Evolutionary conservation across 257 asterid genomes (phyloP), one percentile per base, ranked within the genome.

Genomic region (Scutellaria baicalensis): DNA sequence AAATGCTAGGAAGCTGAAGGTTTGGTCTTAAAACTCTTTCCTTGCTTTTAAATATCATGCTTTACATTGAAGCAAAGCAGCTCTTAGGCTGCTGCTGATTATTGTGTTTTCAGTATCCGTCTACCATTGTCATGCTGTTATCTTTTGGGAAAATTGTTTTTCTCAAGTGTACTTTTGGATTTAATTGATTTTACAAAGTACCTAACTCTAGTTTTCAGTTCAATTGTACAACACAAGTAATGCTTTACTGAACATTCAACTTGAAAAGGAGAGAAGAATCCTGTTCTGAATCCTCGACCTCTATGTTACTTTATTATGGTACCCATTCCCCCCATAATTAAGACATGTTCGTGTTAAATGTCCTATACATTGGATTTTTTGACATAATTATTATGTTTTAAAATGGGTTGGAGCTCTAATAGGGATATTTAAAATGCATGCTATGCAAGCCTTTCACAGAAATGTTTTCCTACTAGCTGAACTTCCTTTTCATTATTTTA

Each of bases 1-100:
- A 80, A 94, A 91, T 82, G 97, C 99, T 60, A 84, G 99, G 75
- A 94, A 94, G 78, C 81, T 89, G 31, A 72, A 83, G 91, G 90
- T 84, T 73, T 44, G 64, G 64, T 64, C 70, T 60, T 12, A 12
- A 17, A 69, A 61, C 69, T 47, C 64, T 52, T 42, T 20, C 5
- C 20, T 64, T 42, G 48, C 38, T 57, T 45, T 16, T 59, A 3
- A 3, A 27, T 38, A 39, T 14, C 45, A 69, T 49, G 20, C 58
- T 33, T 23, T 39, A 3, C 18, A 47, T 64, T 33, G 27, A 48
- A 49, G 38, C 17, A 42, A 50, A 33, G 8, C 64, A 39, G 45
- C 20, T 39, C 38, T 72, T 16, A 7, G 12, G 9, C 18, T 61
- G 64, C 49, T 42, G 10, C 21, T 58, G n/a, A n/a, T n/a, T 49